phyloP scores from a whole-genome alignment of 371 early-diverging fungal genomes.

The Polyrhizophydium stewartii region DNA sequence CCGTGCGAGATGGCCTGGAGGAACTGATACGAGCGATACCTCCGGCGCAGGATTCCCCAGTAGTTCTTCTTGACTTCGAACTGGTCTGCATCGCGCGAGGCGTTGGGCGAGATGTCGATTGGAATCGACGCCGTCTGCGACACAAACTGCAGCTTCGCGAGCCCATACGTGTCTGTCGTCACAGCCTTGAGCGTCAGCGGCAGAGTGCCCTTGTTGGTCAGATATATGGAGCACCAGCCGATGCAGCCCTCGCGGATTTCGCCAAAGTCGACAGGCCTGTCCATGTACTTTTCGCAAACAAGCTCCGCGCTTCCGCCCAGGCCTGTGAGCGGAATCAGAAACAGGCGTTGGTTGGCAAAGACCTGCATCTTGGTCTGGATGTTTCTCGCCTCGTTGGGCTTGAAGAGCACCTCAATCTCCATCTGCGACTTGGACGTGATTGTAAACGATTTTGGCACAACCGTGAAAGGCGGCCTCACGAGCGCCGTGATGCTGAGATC shows the following conservation, averaged over 20 bases:
- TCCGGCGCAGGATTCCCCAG: conserved; percentile 46
- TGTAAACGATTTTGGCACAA: conserved; percentile 31
- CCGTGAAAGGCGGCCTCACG: conserved; percentile 35
- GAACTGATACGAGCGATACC: conserved; percentile 31
- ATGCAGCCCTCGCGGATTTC: conserved; percentile 41
- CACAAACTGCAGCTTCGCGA: conserved; percentile 42
- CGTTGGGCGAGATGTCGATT: background rate
- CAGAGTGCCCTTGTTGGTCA: conserved; percentile 54
- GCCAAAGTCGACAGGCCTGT: conserved; percentile 50
- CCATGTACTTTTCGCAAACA: conserved; percentile 44
- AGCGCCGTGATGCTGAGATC: conserved; percentile 30
- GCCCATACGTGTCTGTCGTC: conserved; percentile 31
- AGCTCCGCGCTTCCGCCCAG: conserved; percentile 47
- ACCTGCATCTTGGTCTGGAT: conserved; percentile 30
- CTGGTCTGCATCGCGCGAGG: conserved; percentile 2
- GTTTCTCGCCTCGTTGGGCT: conserved; percentile 40
- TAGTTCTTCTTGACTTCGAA: conserved; percentile 31
- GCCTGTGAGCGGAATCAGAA: conserved; percentile 28
- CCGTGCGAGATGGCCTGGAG: conserved; percentile 16
- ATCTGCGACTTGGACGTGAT: conserved; percentile 30
- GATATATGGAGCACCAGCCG: conserved; percentile 40
- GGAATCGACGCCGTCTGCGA: conserved; percentile 39
- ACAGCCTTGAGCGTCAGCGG: conserved; percentile 42
- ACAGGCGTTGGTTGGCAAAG: conserved; percentile 46
- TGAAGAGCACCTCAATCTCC: conserved; percentile 34